These are phyloP conservation scores for Nigrospora oryzae DNA, from an alignment of 2,329 filamentous ascomycete genomes.

Conservation along the genomic window DNA sequence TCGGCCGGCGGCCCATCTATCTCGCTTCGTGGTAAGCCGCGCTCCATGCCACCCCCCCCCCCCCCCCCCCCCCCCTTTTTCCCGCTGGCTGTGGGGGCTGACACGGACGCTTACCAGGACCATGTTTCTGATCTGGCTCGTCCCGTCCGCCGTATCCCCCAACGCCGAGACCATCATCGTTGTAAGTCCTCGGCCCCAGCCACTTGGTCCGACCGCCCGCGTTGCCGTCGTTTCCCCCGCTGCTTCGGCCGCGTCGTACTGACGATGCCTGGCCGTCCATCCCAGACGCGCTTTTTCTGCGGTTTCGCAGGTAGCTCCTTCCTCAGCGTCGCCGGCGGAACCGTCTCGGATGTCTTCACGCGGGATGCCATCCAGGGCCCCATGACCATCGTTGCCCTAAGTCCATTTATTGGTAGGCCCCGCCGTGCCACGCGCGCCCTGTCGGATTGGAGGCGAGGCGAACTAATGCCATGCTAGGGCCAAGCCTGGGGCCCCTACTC, in stretches of 20 bases:
- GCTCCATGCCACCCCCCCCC: neutral
- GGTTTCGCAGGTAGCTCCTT: constrained; percentile 64
- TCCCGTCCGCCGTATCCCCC: constrained; percentile 71
- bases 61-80: neutral
- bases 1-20: constrained; percentile 76
- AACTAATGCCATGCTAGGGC: constrained; percentile 25
- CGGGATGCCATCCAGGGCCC: constrained; percentile 63
- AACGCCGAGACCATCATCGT: constrained; percentile 79
- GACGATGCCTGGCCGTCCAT: neutral
- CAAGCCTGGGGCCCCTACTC: constrained; percentile 49
- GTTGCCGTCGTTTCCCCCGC: too few relatives aligned
- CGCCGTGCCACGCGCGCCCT: neutral
- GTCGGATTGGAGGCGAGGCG: neutral
- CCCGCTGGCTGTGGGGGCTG: neutral
- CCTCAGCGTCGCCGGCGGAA: constrained; percentile 71
- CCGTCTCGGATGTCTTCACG: constrained; percentile 72
- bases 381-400: constrained; percentile 72
- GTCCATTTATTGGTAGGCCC: constrained; percentile 44
- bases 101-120: constrained; percentile 13
- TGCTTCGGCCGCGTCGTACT: neutral
- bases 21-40: constrained; percentile 50
- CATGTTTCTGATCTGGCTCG: constrained; percentile 70
- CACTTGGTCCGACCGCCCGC: neutral
- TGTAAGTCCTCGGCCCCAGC: constrained; percentile 7
- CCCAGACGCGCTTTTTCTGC: constrained; percentile 60